These are phyloP conservation scores for Chloromonas sp. DNA, from an alignment of 163 green algal genomes.

Conservation along the genomic window DNA sequence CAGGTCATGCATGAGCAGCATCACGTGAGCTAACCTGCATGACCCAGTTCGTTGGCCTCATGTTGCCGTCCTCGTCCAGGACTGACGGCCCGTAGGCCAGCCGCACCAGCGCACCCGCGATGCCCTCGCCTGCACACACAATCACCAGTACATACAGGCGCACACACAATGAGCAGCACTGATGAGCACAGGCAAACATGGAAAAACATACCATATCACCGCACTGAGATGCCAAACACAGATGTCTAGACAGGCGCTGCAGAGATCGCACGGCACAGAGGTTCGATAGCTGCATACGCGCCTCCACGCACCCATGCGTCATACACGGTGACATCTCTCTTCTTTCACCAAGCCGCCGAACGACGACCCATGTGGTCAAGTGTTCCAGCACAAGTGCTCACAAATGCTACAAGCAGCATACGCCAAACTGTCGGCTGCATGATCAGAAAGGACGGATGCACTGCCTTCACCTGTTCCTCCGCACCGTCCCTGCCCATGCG, in stretches of 20 bases:
- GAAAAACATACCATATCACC: too few species aligned
- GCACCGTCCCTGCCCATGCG: not conserved
- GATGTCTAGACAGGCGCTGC: not conserved
- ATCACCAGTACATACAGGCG: not conserved
- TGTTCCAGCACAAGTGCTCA: too few species aligned
- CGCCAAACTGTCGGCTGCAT: not conserved
- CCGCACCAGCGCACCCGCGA: slow-evolving; percentile 27
- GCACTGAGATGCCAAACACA: not conserved
- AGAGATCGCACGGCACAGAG: too few species aligned
- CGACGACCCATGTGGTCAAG: too few species aligned
- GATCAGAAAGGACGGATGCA: not conserved
- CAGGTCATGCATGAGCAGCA: not conserved
- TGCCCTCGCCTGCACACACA: slow-evolving; percentile 14
- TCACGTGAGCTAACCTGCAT: slow-evolving; percentile 20
- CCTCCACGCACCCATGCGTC: not conserved
- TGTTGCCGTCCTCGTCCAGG: slow-evolving; percentile 3
- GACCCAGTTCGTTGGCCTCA: slow-evolving; percentile 18
- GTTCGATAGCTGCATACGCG: not conserved
- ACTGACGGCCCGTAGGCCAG: slow-evolving; percentile 26
- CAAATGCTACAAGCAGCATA: too few species aligned
- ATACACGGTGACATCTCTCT: not conserved
- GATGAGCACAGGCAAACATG: too few species aligned
- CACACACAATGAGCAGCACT: not conserved
- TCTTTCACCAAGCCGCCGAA: too few species aligned
- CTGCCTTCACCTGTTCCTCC: not conserved